Conservation (phyloP, 345 rosid species). For the Linum trigynum region DNA sequence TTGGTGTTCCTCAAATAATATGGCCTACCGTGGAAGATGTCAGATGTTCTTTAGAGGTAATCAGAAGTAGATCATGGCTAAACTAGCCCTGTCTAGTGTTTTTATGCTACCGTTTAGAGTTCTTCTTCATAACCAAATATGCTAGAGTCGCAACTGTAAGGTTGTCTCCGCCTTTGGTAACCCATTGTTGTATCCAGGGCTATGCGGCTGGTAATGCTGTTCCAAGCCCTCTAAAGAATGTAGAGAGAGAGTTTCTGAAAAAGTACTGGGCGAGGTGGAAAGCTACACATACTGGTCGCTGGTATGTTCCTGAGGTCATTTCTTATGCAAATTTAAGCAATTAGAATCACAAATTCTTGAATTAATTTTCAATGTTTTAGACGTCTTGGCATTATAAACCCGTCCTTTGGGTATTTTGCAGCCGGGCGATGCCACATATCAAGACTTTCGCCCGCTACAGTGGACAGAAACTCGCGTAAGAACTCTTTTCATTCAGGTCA, state of each 20-base stretch:
- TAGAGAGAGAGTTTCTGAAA: slow-evolving; percentile 64
- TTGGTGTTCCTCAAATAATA: slow-evolving; percentile 63
- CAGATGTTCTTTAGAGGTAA: slow-evolving; percentile 89
- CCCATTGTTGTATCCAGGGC: slow-evolving; percentile 37
- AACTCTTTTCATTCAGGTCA: slow-evolving; percentile 1
- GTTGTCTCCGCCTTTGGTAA: slow-evolving; percentile 4
- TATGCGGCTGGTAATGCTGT: slow-evolving; percentile 87
- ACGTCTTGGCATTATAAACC: slow-evolving; percentile 3
- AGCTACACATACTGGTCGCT: slow-evolving; percentile 68
- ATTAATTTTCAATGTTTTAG: neutral
- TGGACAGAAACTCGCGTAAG: slow-evolving; percentile 83
- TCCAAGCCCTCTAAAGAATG: slow-evolving; percentile 86
- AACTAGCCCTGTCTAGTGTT: neutral
- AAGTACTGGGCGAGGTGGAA: slow-evolving; percentile 95
- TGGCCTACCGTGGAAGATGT: slow-evolving; percentile 96
- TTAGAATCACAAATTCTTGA: neutral
- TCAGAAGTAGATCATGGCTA: slow-evolving; percentile 11
- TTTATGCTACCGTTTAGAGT: neutral
- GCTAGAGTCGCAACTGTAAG: neutral
- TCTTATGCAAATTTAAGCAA: neutral
- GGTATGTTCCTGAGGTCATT: slow-evolving; percentile 31
- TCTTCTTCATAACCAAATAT: neutral
- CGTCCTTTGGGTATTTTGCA: slow-evolving; percentile 24
- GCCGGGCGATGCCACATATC: slow-evolving; percentile 93
- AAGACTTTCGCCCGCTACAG: slow-evolving; percentile 79